A percentile compares a stretch with the other conserved stretches of the same genome.
Conservation (phyloP, 164 flowering plant genomes). For the Magnolia kwangsiensis region DNA sequence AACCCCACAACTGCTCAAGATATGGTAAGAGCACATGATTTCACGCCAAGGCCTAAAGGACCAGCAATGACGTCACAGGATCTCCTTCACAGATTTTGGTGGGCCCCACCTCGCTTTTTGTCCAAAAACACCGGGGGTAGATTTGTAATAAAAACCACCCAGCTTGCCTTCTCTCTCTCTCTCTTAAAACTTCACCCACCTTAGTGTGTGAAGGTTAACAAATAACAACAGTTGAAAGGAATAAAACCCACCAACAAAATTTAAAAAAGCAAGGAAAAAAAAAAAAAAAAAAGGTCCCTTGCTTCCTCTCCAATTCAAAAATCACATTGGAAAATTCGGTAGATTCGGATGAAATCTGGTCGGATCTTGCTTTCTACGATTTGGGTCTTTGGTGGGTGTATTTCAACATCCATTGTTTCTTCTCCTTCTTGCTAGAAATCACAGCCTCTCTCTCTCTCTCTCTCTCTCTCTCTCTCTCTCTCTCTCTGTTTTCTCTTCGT, state of each 20-base stretch:
- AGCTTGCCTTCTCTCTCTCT: neutral
- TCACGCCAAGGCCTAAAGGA: conserved; percentile 14
- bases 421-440: conserved; percentile 9
- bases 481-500: neutral
- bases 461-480: neutral
- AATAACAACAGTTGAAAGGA: neutral
- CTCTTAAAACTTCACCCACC: neutral
- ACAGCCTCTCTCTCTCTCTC: neutral
- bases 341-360: conserved; percentile 39
- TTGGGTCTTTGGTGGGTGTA: conserved; percentile 37
- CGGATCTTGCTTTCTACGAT: conserved; percentile 55
- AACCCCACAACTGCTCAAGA: conserved; percentile 29
- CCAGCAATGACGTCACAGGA: conserved; percentile 22
- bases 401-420: conserved; percentile 29
- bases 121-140: neutral
- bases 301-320: conserved; percentile 46
- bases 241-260: neutral
- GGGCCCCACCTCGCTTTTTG: conserved; percentile 17
- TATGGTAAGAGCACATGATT: conserved; percentile 33
- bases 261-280: neutral
- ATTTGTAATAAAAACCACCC: conserved; percentile 2
- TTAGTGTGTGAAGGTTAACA: neutral
- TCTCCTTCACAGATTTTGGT: conserved; percentile 26
- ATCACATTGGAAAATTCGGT: conserved; percentile 18
- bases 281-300: conserved; percentile 12